Conservation (phyloP, 768 basidiomycete species). For the Amanita pallidorosea region DNA sequence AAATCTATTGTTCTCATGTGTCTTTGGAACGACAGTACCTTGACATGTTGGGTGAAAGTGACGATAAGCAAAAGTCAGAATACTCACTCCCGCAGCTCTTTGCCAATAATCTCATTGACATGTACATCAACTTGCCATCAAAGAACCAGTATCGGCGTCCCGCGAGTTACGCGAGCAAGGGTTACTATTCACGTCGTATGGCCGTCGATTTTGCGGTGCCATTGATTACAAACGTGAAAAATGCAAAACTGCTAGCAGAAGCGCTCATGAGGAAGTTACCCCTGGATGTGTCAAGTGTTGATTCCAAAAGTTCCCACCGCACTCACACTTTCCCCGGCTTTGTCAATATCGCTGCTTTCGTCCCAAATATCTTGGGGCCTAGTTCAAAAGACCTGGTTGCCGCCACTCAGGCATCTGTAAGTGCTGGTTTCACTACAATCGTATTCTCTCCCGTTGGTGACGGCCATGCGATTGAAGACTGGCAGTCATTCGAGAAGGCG, state of each 20-base stretch:
- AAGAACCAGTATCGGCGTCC: slow-evolving; percentile 97
- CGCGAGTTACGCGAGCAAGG: slow-evolving; percentile 94
- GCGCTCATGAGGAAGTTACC: slow-evolving; percentile 86
- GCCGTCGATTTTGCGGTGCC: slow-evolving; percentile 98
- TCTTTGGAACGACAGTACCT: slow-evolving; percentile 48
- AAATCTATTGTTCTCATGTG: background rate
- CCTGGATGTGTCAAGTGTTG: slow-evolving; percentile 80
- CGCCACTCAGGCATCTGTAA: slow-evolving; percentile 72
- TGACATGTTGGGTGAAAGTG: slow-evolving; percentile 69
- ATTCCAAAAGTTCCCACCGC: slow-evolving; percentile 89
- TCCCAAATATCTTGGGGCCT: slow-evolving; percentile 54
- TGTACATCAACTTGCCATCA: slow-evolving; percentile 99
- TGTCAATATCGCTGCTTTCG: slow-evolving; percentile 80
- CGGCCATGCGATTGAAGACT: slow-evolving; percentile 54
- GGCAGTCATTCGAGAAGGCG: slow-evolving; percentile 55
- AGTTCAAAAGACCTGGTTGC: slow-evolving; percentile 50
- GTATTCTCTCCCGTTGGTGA: slow-evolving; percentile 68
- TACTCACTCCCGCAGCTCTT: slow-evolving; percentile 96
- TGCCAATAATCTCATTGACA: slow-evolving; percentile 94
- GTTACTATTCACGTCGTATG: slow-evolving; percentile 95
- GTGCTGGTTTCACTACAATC: slow-evolving; percentile 83
- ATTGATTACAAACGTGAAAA: slow-evolving; percentile 97
- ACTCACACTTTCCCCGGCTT: slow-evolving; percentile 90
- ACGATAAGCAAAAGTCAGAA: slow-evolving; percentile 84
- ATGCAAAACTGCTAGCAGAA: slow-evolving; percentile 92